A percentile compares a stretch with the other conserved stretches of the same genome.
Evolutionary conservation across 352 stramenopile genomes (phyloP).

Genomic region (Pythium volutum): DNA sequence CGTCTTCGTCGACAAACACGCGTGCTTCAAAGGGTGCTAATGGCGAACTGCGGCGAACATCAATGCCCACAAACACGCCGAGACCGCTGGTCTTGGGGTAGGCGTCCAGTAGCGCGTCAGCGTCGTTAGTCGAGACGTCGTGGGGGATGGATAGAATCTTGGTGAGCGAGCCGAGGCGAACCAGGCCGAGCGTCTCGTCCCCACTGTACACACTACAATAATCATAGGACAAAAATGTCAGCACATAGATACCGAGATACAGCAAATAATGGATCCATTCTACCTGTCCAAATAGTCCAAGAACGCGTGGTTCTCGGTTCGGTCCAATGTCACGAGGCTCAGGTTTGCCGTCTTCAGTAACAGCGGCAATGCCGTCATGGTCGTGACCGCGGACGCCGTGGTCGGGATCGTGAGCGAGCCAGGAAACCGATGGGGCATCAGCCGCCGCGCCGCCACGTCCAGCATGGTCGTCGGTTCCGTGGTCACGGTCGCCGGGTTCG

Average conservation of each 20-base stretch:
- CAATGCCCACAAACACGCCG: slow-evolving; percentile 46
- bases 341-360: slow-evolving; percentile 50
- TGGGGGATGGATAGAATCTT: slow-evolving; percentile 39
- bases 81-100: slow-evolving; percentile 36
- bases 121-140: slow-evolving; percentile 6
- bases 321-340: slow-evolving; percentile 57
- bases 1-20: slow-evolving; percentile 23
- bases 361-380: slow-evolving; percentile 57
- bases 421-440: not conserved
- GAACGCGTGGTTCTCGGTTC: slow-evolving; percentile 39
- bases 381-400: slow-evolving; percentile 28
- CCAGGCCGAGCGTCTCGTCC: slow-evolving; percentile 44
- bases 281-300: slow-evolving; percentile 46
- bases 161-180: slow-evolving; percentile 31
- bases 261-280: no score
- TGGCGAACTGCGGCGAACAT: slow-evolving; percentile 34
- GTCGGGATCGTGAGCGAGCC: slow-evolving; percentile 3
- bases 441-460: not conserved
- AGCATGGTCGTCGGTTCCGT: slow-evolving; percentile 2
- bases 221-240: not conserved
- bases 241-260: no score
- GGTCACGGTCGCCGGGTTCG: slow-evolving; percentile 39
- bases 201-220: slow-evolving; percentile 46
- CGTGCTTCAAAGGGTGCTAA: slow-evolving; percentile 12
- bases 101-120: slow-evolving; percentile 34